These are phyloP conservation scores for Coemansia sp. DNA, from an alignment of 192 early-diverging fungal genomes.

Conservation along the genomic window DNA sequence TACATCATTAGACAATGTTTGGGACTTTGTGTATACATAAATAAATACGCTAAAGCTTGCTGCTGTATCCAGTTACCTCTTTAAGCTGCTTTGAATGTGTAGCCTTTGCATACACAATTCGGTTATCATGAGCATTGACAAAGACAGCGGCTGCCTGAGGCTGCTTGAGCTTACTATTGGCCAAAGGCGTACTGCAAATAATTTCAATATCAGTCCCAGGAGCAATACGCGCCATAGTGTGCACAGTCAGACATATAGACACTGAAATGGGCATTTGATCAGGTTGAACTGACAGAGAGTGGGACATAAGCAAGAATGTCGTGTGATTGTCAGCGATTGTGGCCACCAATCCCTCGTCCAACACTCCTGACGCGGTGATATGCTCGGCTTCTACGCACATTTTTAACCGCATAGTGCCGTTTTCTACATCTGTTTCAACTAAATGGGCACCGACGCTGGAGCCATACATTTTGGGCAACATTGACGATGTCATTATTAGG, in stretches of 20 bases:
- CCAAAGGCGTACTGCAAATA: constrained; percentile 13
- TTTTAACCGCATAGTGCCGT: constrained; percentile 12
- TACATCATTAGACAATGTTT: too few species aligned
- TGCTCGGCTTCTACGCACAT: constrained; percentile 20
- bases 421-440: constrained; percentile 4
- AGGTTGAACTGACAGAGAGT: constrained; percentile 14
- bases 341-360: constrained; percentile 45
- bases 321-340: constrained; percentile 45
- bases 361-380: constrained; percentile 20
- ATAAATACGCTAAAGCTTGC: constrained; percentile 5
- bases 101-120: constrained; percentile 32
- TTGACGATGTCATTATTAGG: background rate
- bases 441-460: constrained; percentile 11
- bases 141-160: constrained; percentile 32
- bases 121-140: constrained; percentile 5
- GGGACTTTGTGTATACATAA: too few species aligned
- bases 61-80: constrained; percentile 15
- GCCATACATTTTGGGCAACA: constrained; percentile 18
- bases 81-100: constrained; percentile 36
- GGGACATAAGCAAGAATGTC: constrained; percentile 28
- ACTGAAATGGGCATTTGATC: constrained; percentile 32
- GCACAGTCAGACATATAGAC: constrained; percentile 32
- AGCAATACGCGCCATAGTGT: constrained; percentile 12
- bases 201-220: constrained; percentile 26
- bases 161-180: constrained; percentile 11